phyloP scores from a whole-genome alignment of 2,329 filamentous ascomycete genomes.

The Cryphonectria radicalis region DNA sequence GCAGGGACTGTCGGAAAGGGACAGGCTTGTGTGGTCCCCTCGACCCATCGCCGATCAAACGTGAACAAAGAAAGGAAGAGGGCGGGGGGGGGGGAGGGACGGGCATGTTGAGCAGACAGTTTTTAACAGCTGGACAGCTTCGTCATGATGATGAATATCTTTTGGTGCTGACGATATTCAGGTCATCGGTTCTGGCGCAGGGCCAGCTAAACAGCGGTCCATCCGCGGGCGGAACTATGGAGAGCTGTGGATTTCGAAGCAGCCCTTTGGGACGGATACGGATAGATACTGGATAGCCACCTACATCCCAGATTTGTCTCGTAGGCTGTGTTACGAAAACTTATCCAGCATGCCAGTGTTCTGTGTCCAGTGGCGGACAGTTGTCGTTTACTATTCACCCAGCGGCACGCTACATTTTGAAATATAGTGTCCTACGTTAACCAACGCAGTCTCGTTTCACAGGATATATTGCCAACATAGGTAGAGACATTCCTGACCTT shows the following conservation, averaged over 20 bases:
- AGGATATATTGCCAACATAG: background rate
- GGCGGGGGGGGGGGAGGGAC: background rate
- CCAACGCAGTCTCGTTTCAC: background rate
- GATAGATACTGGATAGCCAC: background rate
- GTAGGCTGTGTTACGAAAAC: background rate
- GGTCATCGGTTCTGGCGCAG: background rate
- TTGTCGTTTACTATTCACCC: background rate
- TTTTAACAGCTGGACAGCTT: background rate
- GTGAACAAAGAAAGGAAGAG: background rate
- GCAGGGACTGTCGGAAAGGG: background rate
- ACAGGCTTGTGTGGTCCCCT: background rate
- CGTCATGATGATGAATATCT: background rate
- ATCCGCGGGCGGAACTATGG: background rate
- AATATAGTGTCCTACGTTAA: background rate
- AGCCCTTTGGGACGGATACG: background rate
- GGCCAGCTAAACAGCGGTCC: background rate
- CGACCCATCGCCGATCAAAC: background rate
- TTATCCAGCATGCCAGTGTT: background rate
- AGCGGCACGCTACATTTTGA: constrained; percentile 2
- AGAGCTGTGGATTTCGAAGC: background rate
- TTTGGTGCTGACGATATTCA: background rate
- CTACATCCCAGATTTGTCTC: background rate
- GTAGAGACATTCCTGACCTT: background rate
- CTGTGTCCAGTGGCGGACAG: background rate
- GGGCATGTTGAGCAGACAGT: background rate